Evolutionary conservation across 2,329 filamentous ascomycete species (phyloP).

Genomic region (Colletotrichum godetiae): DNA sequence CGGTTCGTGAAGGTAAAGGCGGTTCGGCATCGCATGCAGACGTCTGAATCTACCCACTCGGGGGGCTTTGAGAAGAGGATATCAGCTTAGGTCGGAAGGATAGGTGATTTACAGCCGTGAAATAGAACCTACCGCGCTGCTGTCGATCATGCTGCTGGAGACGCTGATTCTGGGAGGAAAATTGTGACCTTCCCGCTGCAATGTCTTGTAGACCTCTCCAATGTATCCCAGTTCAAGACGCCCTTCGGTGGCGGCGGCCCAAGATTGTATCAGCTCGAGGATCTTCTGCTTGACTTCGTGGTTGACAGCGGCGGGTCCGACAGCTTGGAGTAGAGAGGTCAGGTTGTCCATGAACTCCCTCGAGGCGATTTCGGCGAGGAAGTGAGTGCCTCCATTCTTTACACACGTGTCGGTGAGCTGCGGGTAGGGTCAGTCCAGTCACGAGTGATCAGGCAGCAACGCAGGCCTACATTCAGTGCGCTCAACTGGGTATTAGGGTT

Average conservation of each 20-base stretch:
- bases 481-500: constrained; percentile 97
- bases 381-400: constrained; percentile 97
- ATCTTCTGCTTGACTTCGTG: constrained; percentile 90
- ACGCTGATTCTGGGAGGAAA: constrained; percentile 91
- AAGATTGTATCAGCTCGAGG: constrained; percentile 91
- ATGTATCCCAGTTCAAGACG: constrained; percentile 88
- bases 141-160: constrained; percentile 97
- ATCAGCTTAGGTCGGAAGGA: constrained; percentile 4
- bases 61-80: constrained; percentile 72
- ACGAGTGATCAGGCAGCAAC: constrained; percentile 32
- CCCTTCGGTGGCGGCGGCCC: constrained; percentile 90
- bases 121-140: constrained; percentile 79
- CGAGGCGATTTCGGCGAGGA: constrained; percentile 93
- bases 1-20: constrained; percentile 97
- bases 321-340: constrained; percentile 86
- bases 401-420: constrained; percentile 98
- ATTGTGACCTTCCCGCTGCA: constrained; percentile 87
- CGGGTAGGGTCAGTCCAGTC: constrained; percentile 45
- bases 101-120: neutral
- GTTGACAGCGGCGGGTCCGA: constrained; percentile 80
- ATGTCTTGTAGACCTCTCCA: constrained; percentile 82
- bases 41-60: constrained; percentile 97
- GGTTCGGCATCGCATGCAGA: constrained; percentile 97
- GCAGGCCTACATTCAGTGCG: constrained; percentile 79
- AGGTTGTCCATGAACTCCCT: constrained; percentile 99